These are phyloP conservation scores for Didymella pinodella DNA, from an alignment of 2,329 filamentous ascomycete species.

Conservation along the genomic window DNA sequence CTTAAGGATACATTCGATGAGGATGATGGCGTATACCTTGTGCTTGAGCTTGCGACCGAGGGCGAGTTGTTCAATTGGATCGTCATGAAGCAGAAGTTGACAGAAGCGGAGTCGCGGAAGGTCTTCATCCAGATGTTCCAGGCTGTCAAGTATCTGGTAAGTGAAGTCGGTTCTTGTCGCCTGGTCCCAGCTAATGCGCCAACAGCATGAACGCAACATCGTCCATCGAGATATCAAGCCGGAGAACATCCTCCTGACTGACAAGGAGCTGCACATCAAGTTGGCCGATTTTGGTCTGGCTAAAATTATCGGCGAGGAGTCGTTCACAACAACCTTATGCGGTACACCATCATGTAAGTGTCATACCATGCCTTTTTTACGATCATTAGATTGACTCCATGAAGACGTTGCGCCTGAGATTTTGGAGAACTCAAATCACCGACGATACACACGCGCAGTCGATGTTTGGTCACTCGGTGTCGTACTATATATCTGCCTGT, in stretches of 20 bases:
- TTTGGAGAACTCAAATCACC: slow-evolving; percentile 78
- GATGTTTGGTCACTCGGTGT: slow-evolving; percentile 98
- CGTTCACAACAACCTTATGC: slow-evolving; percentile 94
- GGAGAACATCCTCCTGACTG: slow-evolving; percentile 90
- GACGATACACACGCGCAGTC: slow-evolving; percentile 92
- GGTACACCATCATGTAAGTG: slow-evolving; percentile 84
- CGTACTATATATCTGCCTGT: slow-evolving; percentile 95
- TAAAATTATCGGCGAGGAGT: slow-evolving; percentile 98
- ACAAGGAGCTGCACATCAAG: slow-evolving; percentile 86
- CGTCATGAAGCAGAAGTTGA: slow-evolving; percentile 86
- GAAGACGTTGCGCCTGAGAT: slow-evolving; percentile 93
- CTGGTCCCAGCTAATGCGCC: slow-evolving; percentile 36
- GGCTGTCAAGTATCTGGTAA: slow-evolving; percentile 91
- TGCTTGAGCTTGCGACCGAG: slow-evolving; percentile 88
- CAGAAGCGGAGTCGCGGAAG: slow-evolving; percentile 82
- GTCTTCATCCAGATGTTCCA: slow-evolving; percentile 92
- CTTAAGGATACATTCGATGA: slow-evolving; percentile 96
- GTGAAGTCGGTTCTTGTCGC: slow-evolving; percentile 36
- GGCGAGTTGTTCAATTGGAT: slow-evolving; percentile 97
- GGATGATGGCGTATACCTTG: slow-evolving; percentile 85
- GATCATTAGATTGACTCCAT: slow-evolving; percentile 27
- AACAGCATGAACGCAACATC: slow-evolving; percentile 92
- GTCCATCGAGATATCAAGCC: slow-evolving; percentile 98
- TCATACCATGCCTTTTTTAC: not conserved
- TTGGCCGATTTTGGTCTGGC: slow-evolving; percentile 95